These are phyloP conservation scores for Cucumis variabilis DNA, from an alignment of 331 rosid genomes.

Conservation along the genomic window DNA sequence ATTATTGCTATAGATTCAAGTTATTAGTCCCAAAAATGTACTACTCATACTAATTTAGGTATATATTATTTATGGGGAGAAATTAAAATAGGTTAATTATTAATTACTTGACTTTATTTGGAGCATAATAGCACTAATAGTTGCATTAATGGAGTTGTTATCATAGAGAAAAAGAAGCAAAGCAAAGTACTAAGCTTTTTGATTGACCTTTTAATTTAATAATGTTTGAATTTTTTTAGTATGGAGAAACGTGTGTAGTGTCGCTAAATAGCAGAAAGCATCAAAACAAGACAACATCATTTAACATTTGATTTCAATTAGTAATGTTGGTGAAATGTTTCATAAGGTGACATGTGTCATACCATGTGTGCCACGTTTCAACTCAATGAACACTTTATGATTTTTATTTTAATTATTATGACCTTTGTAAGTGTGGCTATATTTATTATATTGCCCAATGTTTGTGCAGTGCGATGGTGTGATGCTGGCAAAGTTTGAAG, in stretches of 20 bases:
- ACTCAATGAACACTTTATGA: not conserved
- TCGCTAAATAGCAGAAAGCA: not conserved
- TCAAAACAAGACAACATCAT: not conserved
- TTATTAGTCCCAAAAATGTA: too few species aligned
- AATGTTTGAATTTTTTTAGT: not conserved
- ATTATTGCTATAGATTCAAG: too few species aligned
- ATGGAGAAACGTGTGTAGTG: not conserved
- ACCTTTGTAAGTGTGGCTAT: not conserved
- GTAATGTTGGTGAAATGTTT: not conserved
- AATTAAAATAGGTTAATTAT: not conserved
- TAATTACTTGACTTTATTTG: not conserved
- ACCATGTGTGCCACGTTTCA: not conserved
- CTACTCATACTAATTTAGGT: too few species aligned
- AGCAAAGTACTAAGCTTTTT: not conserved
- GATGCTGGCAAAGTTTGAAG: too few species aligned
- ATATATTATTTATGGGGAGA: too few species aligned
- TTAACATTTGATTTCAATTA: not conserved
- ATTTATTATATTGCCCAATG: not conserved
- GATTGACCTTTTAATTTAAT: conserved; percentile 24
- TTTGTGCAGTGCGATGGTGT: too few species aligned
- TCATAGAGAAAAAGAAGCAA: not conserved
- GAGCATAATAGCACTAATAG: not conserved
- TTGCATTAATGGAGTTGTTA: not conserved
- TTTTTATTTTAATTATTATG: not conserved
- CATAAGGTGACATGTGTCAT: not conserved